Percentiles rank a stretch among this genome's conserved stretches.
Conservation (phyloP, 352 stramenopile genomes). For the Blastocystis sp. region DNA sequence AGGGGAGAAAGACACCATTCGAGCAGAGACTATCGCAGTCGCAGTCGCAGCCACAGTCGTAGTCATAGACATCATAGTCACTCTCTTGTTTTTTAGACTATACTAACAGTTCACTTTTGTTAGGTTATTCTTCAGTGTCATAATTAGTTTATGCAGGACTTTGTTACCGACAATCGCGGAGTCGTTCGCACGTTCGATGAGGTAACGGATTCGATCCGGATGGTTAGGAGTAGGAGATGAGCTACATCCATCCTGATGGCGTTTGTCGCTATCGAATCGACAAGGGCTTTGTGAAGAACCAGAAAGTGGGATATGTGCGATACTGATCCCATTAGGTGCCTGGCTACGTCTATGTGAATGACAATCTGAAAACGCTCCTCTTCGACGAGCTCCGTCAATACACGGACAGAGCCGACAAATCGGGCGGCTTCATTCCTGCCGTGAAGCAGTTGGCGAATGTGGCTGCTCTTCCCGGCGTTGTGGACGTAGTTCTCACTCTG, state of each 20-base stretch:
- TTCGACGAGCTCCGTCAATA: conserved; percentile 67
- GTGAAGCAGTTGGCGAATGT: conserved; percentile 76
- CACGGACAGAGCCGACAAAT: conserved; percentile 55
- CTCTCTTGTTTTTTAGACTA: neutral
- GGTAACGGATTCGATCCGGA: neutral
- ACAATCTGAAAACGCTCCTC: conserved; percentile 64
- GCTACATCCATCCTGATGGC: conserved; percentile 56
- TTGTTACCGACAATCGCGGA: conserved; percentile 9
- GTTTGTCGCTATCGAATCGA: conserved; percentile 63
- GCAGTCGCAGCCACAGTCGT: neutral
- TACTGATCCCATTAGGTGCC: conserved; percentile 58
- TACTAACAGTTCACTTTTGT: neutral
- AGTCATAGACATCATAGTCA: neutral
- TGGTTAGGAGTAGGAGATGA: conserved; percentile 51
- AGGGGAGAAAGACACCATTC: neutral
- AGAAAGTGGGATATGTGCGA: conserved; percentile 60
- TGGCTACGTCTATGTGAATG: conserved; percentile 69
- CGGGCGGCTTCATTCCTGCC: conserved; percentile 67
- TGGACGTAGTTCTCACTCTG: conserved; percentile 58
- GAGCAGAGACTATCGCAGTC: neutral
- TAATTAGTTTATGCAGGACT: conserved; percentile 33
- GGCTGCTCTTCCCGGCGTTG: conserved; percentile 70
- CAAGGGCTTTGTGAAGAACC: conserved; percentile 71
- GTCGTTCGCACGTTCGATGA: conserved; percentile 57
- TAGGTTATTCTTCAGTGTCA: conserved; percentile 12